A percentile compares a stretch with the other conserved stretches of the same genome.
Conservation (phyloP, 306 rosid species). For the Rosa rugosa region DNA sequence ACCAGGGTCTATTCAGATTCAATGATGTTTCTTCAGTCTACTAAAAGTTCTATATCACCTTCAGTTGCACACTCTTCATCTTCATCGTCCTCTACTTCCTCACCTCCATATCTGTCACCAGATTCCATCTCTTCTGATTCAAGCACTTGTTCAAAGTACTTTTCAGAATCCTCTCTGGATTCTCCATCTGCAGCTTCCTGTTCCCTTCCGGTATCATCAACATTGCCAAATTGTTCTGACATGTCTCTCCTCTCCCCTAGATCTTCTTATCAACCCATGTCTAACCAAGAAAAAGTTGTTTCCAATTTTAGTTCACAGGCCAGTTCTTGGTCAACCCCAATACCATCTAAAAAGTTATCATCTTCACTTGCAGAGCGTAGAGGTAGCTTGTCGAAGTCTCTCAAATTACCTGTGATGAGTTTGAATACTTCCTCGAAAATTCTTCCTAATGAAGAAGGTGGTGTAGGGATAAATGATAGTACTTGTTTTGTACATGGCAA, state of each 20-base stretch:
- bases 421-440: constrained; percentile 39
- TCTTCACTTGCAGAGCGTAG: constrained; percentile 89
- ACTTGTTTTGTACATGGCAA: constrained; percentile 35
- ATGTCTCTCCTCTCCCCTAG: constrained; percentile 47
- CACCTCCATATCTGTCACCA: constrained; percentile 74
- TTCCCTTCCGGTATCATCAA: constrained; percentile 44
- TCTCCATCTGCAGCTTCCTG: constrained; percentile 57
- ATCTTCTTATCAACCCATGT: constrained; percentile 39
- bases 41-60: constrained; percentile 55
- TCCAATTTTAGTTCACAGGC: constrained; percentile 42
- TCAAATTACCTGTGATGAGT: constrained; percentile 62
- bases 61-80: constrained; percentile 40
- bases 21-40: constrained; percentile 59
- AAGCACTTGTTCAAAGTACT: constrained; percentile 55
- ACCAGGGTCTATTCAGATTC: constrained; percentile 87
- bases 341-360: constrained; percentile 55
- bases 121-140: constrained; percentile 85
- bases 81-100: constrained; percentile 44
- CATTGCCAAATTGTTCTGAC: constrained; percentile 56
- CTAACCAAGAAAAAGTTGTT: constrained; percentile 43
- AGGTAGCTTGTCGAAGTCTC: constrained; percentile 74
- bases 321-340: constrained; percentile 42
- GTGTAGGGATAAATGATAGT: constrained; percentile 28
- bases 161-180: constrained; percentile 68
- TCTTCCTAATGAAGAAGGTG: constrained; percentile 38